Evolutionary conservation across 2,329 filamentous ascomycete species (phyloP).

Genomic region (Alternaria alternata): DNA sequence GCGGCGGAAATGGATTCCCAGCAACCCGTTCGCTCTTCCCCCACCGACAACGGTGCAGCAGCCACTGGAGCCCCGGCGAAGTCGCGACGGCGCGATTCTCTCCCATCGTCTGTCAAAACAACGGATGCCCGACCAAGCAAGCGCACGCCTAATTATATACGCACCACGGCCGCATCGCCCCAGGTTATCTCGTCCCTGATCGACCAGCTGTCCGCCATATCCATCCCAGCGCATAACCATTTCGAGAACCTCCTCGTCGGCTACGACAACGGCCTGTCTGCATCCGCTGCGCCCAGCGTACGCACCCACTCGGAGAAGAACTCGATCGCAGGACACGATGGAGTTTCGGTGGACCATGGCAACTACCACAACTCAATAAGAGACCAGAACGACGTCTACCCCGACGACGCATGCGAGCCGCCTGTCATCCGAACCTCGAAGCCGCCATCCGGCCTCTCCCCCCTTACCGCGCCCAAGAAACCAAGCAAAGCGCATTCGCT

Average conservation of each 20-base stretch:
- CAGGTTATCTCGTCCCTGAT: slow-evolving; percentile 74
- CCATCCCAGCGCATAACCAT: slow-evolving; percentile 71
- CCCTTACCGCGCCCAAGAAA: slow-evolving; percentile 68
- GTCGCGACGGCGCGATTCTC: slow-evolving; percentile 41
- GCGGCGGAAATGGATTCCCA: slow-evolving; percentile 13
- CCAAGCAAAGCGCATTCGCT: slow-evolving; percentile 57
- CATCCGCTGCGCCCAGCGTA: slow-evolving; percentile 26
- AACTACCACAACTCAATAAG: slow-evolving; percentile 65
- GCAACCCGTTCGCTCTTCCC: slow-evolving; percentile 8
- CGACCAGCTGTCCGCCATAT: slow-evolving; percentile 67
- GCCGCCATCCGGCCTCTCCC: slow-evolving; percentile 77
- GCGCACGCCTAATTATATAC: slow-evolving; percentile 48
- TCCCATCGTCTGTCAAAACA: slow-evolving; percentile 30
- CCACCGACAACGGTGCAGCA: slow-evolving; percentile 1
- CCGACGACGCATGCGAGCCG: slow-evolving; percentile 67
- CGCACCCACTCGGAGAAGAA: slow-evolving; percentile 36
- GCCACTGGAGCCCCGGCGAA: slow-evolving; percentile 17
- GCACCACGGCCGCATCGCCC: slow-evolving; percentile 60
- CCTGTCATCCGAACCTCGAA: slow-evolving; percentile 84
- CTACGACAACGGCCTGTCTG: slow-evolving; percentile 44
- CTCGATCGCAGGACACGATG: slow-evolving; percentile 33
- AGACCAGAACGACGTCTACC: slow-evolving; percentile 58
- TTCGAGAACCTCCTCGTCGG: slow-evolving; percentile 65
- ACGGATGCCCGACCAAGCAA: slow-evolving; percentile 31
- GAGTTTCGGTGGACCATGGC: slow-evolving; percentile 77